Evolutionary conservation across 768 basidiomycete species (phyloP).

Genomic region (Pulveroboletus ravenelii): DNA sequence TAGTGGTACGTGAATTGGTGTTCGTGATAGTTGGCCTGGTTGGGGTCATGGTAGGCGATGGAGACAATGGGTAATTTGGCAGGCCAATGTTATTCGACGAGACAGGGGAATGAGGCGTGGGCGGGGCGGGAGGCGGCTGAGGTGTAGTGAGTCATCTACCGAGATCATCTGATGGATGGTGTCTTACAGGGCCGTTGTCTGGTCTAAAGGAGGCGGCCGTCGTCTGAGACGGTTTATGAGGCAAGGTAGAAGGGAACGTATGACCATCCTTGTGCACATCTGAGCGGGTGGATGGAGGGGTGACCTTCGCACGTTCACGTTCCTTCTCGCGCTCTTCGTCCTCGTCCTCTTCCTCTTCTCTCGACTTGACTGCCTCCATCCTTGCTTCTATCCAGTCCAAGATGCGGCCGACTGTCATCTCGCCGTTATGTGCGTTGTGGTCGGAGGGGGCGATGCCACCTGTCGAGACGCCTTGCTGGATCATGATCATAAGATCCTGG

Average conservation of each 20-base stretch:
- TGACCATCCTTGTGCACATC: constrained; percentile 19
- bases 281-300: constrained; percentile 17
- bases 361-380: constrained; percentile 66
- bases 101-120: constrained; percentile 32
- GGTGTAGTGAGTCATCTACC: constrained; percentile 5
- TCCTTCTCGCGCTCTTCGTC: constrained; percentile 68
- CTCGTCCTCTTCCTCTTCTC: constrained; percentile 80
- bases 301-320: constrained; percentile 35
- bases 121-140: constrained; percentile 21
- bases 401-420: constrained; percentile 72
- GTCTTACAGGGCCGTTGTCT: constrained; percentile 30
- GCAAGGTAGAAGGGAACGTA: constrained; percentile 13
- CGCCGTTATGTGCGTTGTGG: constrained; percentile 46
- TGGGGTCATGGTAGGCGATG: constrained; percentile 27
- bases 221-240: constrained; percentile 18
- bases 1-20: constrained; percentile 24
- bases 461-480: constrained; percentile 76
- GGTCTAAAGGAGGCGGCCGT: constrained; percentile 14
- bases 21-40: constrained; percentile 11
- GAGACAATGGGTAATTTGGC: constrained; percentile 17
- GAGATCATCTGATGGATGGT: background rate
- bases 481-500: constrained; percentile 74
- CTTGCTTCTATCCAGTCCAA: constrained; percentile 86
- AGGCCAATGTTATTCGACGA: constrained; percentile 16
- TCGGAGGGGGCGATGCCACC: constrained; percentile 40